These are phyloP conservation scores for Lentinula edodes DNA, from an alignment of 768 basidiomycete species.

Conservation along the genomic window DNA sequence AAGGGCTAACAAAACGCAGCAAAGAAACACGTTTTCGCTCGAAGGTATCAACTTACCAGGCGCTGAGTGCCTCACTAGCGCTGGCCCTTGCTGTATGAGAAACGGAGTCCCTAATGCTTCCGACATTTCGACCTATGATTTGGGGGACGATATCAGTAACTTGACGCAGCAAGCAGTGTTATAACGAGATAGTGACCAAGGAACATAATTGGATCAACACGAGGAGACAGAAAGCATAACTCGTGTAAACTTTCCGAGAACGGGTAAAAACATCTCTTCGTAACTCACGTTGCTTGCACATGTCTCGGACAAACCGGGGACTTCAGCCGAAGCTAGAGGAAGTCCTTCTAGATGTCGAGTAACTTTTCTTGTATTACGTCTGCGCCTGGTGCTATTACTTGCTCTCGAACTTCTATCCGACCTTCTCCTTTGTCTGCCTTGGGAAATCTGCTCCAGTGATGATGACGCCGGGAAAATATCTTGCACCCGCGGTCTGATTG, in stretches of 20 bases:
- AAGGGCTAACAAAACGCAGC: not conserved
- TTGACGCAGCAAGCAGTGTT: not conserved
- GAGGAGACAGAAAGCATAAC: constrained; percentile 2
- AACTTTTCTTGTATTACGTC: not conserved
- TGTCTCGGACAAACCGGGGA: not conserved
- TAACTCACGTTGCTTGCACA: constrained; percentile 3
- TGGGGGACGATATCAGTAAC: not conserved
- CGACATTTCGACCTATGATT: not conserved
- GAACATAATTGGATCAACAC: not conserved
- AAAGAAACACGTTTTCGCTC: not conserved
- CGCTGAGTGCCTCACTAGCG: not conserved
- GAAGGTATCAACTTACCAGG: not conserved
- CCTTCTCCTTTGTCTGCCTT: not conserved
- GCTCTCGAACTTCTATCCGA: not conserved
- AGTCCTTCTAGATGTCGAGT: not conserved
- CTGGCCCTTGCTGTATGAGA: not conserved
- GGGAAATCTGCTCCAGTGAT: not conserved
- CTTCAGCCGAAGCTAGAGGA: not conserved
- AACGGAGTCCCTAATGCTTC: not conserved
- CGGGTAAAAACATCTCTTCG: not conserved
- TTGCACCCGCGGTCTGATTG: constrained; percentile 3
- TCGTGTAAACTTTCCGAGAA: not conserved
- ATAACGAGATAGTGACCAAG: not conserved
- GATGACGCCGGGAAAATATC: constrained; percentile 6
- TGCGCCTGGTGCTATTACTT: not conserved